These are phyloP conservation scores for Trichoderma arundinaceum DNA, from an alignment of 2,329 filamentous ascomycete genomes.

Conservation along the genomic window DNA sequence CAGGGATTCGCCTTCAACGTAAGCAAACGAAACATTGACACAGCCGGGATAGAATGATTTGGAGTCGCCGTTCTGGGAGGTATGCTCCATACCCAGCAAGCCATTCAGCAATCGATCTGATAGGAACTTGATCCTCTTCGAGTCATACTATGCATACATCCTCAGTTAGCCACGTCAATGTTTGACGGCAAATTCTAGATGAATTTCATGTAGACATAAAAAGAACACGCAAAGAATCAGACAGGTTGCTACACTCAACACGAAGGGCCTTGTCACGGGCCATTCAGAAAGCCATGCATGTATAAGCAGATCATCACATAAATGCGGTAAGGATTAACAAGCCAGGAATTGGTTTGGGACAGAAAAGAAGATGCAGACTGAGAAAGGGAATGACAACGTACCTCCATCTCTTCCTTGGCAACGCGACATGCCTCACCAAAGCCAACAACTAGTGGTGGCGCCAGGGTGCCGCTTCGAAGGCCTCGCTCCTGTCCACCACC, in stretches of 20 bases:
- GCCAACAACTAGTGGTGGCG: conserved; percentile 85
- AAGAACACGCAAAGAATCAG: conserved; percentile 52
- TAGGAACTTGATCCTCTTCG: conserved; percentile 79
- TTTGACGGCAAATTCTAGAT: background rate
- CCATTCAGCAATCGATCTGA: conserved; percentile 85
- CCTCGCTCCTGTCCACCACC: conserved; percentile 97
- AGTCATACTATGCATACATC: conserved; percentile 75
- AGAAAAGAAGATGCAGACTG: conserved; percentile 16
- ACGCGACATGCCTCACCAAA: conserved; percentile 96
- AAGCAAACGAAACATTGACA: conserved; percentile 97
- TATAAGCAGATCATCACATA: conserved; percentile 80
- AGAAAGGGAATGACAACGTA: conserved; percentile 58
- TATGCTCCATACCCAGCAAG: conserved; percentile 89
- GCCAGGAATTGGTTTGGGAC: conserved; percentile 5
- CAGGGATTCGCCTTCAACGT: conserved; percentile 96
- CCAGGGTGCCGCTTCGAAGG: conserved; percentile 89
- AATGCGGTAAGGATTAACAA: conserved; percentile 26
- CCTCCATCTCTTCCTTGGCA: conserved; percentile 85
- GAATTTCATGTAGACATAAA: background rate
- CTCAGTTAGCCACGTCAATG: conserved; percentile 22
- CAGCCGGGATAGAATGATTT: conserved; percentile 90
- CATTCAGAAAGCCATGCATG: conserved; percentile 92
- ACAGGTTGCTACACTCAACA: conserved; percentile 72
- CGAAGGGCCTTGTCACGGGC: conserved; percentile 62
- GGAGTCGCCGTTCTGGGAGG: conserved; percentile 84